Evolutionary conservation across 352 stramenopile genomes (phyloP), one percentile per base, ranked within the genome.

Genomic region (Phytophthora pini): DNA sequence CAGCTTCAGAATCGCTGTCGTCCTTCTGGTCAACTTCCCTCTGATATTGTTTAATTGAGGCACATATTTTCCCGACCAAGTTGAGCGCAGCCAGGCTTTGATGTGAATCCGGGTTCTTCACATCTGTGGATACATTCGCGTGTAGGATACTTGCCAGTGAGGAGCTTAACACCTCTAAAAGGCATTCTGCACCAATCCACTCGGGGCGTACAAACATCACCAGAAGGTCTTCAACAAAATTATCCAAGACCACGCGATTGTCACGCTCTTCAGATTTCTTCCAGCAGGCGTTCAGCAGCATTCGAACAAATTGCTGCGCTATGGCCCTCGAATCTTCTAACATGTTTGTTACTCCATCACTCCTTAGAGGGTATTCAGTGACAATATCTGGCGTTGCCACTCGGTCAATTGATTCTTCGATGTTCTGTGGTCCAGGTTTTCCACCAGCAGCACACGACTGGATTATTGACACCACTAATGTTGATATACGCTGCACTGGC

Each of bases 221-320:
- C 12, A 96, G 73, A 32, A 96, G 52, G 61, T 96, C 89, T 64
- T 96, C 87, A 26, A 90, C 69, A 55, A 95, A 92, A 39, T 94
- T 89, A 15, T 95, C 89, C 12, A 96, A 67, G 13, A 90, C 68
- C 44, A 89, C 68, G 20, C 87, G 84, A 65, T 89, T 83, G 52
- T 94, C 82, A 32, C 82, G 70, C 29, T 94, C 86, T 56, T 95
- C 87, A 8, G 72, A 79, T 63, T 93, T 95, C 67, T 94, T 95
- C 71, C 92, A 78, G 53, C 85, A 95, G 52, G 88, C 82, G 45
- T 70, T 85, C 41, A 96, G 49, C 44, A 96, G 55, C 13, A 70
- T 52, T 13, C 58, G 39, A 26, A 89, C 72, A 44, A 96, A 89
- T 1, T 56, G 38, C 6, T 61, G 58, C 2, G 80, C 80, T 58